Evolutionary conservation across 306 rosid genomes (phyloP).

Genomic region (Fragaria vesca): DNA sequence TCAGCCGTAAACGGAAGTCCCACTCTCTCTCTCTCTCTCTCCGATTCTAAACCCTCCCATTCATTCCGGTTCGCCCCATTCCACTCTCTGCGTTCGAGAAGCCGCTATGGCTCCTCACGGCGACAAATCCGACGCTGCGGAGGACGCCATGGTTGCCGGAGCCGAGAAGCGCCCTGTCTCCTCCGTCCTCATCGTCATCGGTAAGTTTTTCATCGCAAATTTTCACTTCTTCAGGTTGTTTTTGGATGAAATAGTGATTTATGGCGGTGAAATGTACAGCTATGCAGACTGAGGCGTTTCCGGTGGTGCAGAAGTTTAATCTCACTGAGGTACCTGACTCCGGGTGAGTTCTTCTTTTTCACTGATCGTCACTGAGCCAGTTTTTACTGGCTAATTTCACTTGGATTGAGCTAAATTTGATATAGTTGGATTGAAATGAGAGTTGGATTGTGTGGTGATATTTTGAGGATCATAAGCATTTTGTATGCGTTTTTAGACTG

Average conservation of each 20-base stretch:
- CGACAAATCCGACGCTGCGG: slow-evolving; percentile 40
- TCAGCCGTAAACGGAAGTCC: slow-evolving; percentile 7
- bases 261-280: slow-evolving; percentile 37
- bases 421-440: background rate
- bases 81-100: background rate
- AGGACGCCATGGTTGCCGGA: slow-evolving; percentile 42
- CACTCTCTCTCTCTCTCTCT: background rate
- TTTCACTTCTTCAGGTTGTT: background rate
- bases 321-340: slow-evolving; percentile 61
- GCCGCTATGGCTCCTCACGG: slow-evolving; percentile 41
- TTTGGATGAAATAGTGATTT: background rate
- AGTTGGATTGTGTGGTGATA: background rate
- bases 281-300: slow-evolving; percentile 97
- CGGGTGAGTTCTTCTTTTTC: slow-evolving; percentile 44
- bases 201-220: slow-evolving; percentile 23
- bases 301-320: slow-evolving; percentile 65
- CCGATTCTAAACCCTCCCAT: background rate
- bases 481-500: background rate
- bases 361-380: background rate
- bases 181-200: slow-evolving; percentile 66
- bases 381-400: background rate
- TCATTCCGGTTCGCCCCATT: background rate
- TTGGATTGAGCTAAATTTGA: background rate
- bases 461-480: background rate
- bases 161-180: slow-evolving; percentile 47